phyloP scores from a whole-genome alignment of 768 basidiomycete genomes.

The Neoboletus brunneissimus region DNA sequence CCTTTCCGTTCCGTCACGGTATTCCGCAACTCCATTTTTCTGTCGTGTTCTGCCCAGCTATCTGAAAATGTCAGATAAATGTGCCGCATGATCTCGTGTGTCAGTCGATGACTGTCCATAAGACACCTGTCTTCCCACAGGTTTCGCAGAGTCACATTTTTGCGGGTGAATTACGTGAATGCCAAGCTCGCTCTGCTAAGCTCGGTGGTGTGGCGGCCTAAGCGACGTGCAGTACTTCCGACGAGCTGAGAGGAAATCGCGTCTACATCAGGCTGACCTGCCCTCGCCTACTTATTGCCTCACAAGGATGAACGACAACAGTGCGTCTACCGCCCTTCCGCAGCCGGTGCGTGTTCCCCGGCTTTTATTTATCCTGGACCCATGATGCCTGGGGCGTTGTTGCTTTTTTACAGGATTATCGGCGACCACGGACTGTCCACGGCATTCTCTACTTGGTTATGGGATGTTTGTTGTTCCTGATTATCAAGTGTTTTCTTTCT shows the following conservation, averaged over 20 bases:
- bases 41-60: not conserved
- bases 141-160: not conserved
- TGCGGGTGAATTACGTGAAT: not conserved
- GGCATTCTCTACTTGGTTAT: not conserved
- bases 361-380: not conserved
- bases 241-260: not conserved
- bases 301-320: not conserved
- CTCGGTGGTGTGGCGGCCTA: not conserved
- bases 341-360: not conserved
- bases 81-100: not conserved
- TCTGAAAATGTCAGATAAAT: not conserved
- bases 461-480: not conserved
- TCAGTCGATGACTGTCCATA: not conserved
- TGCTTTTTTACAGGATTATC: not conserved
- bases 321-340: not conserved
- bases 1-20: not conserved
- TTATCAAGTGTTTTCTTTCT: constrained; percentile 3
- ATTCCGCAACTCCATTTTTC: too few relatives aligned
- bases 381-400: too few relatives aligned
- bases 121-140: not conserved
- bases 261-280: not conserved
- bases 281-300: not conserved
- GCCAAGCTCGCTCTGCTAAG: not conserved
- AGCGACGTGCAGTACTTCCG: not conserved
- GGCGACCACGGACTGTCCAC: too few relatives aligned